Base-by-base conservation (phyloP, 768 basidiomycete genomes). In the Rhizopogon vinicolor region DNA sequence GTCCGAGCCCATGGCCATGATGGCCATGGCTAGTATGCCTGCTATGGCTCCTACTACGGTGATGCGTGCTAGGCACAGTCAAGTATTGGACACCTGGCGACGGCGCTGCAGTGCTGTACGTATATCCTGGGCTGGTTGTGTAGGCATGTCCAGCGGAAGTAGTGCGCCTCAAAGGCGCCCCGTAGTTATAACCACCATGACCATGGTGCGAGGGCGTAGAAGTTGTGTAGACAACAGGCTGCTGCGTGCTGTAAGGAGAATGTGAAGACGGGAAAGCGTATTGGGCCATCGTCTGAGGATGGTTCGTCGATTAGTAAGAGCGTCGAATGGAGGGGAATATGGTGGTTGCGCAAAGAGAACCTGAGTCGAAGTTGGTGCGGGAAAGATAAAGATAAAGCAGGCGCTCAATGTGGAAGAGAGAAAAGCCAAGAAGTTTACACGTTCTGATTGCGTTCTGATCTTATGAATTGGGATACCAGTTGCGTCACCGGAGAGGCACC, bases 201-300 rank as follows among this genome's bases (percentile, higher is more conserved):
- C 25, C 3, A 2, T 54, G 53, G 5, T 51, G 53, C 5, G 52
- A 41, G 1, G 44, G 57, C 3, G 46, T 18, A 22, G 59, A 50
- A 14, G 59, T n/a, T 6, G 49, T 10, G 44, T 59, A 59, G 33
- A 44, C 50, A 35, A 58, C 8, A 22, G 56, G 52, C 35, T 49
- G 49, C 8, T 49, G 39, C 44, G 53, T 29, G 16, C 33, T 22
- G 2, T n/a, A 19, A 14, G 51, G 52, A 2, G 60, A 55, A 9
- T 43, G 40, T 29, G 65, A 45, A 28, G 58, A 51, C 6, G 66
- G 67, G n/a, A 67, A 69, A 1, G 51, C 50, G 58, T 65, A 67
- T 18, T 35, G 51, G 58, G 61, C 39, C 66, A 67, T 65, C 31
- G 44, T 55, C 22, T 9, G 18, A 13, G 13, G 16, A 51, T 10